Conservation (phyloP, 2,329 filamentous ascomycete species). For the Diaporthe helianthi region DNA sequence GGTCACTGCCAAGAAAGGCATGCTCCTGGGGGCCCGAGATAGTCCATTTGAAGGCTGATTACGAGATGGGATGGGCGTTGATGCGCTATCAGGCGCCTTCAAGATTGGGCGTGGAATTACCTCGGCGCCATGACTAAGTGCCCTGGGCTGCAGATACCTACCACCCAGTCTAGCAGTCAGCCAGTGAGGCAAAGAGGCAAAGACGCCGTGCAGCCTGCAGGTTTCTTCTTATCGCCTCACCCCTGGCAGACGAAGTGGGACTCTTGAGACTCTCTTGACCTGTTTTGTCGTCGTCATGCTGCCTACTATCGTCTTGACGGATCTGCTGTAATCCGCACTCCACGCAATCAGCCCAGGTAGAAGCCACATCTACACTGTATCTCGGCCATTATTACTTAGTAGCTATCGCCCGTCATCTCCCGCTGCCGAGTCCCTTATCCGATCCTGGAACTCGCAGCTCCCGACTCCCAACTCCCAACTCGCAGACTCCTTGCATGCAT, state of each 20-base stretch:
- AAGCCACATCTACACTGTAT: too few relatives aligned
- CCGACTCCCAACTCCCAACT: not conserved
- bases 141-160: not conserved
- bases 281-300: not conserved
- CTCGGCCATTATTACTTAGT: too few relatives aligned
- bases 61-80: not conserved
- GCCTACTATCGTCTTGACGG: slow-evolving; percentile 10
- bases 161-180: too few relatives aligned
- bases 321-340: too few relatives aligned
- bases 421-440: slow-evolving; percentile 2
- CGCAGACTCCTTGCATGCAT: too few relatives aligned
- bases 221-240: slow-evolving; percentile 10
- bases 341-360: too few relatives aligned
- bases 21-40: slow-evolving; percentile 8
- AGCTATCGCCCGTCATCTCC: slow-evolving; percentile 5
- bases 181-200: not conserved
- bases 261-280: not conserved
- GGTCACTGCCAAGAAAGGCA: not conserved
- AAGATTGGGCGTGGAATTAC: slow-evolving; percentile 10
- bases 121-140: slow-evolving; percentile 21
- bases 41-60: slow-evolving; percentile 19
- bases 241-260: slow-evolving; percentile 7
- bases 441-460: not conserved
- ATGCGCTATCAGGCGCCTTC: not conserved
- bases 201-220: not conserved